Evolutionary conservation across 108 stramenopile genomes (phyloP).

Genomic region (Pseudonitzschia multiseries): DNA sequence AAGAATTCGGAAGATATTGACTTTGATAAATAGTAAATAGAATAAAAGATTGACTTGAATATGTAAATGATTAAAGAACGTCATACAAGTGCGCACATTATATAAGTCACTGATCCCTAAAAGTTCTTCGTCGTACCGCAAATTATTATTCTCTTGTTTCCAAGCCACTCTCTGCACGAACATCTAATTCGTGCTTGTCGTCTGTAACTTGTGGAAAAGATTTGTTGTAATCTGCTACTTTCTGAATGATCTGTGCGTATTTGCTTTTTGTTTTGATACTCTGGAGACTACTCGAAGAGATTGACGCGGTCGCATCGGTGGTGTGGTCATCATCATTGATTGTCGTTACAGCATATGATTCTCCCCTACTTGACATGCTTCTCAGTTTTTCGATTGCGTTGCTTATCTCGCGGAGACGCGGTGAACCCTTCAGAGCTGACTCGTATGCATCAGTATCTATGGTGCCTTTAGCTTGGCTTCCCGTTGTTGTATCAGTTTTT

Average conservation of each 20-base stretch:
- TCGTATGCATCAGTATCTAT: neutral
- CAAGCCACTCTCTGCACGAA: neutral
- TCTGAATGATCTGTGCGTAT: neutral
- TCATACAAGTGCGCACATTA: no score
- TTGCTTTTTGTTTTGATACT: neutral
- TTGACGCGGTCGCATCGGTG: neutral
- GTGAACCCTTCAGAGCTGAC: neutral
- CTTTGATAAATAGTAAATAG: no score
- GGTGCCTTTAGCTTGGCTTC: neutral
- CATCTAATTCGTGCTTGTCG: neutral
- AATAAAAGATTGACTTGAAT: no score
- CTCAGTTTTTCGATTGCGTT: neutral
- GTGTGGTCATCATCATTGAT: neutral
- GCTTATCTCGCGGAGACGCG: neutral
- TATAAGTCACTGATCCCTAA: no score
- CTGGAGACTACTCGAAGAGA: neutral
- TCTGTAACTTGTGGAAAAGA: neutral
- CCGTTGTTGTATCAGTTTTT: neutral
- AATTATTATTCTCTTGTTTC: constrained; percentile 2
- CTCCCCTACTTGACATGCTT: neutral
- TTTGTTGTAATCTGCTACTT: constrained; percentile 3
- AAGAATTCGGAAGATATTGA: no score
- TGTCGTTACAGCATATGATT: neutral
- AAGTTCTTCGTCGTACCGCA: neutral
- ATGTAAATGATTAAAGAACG: no score